phyloP scores from a whole-genome alignment of 768 basidiomycete species.

The Tremella mesenterica region DNA sequence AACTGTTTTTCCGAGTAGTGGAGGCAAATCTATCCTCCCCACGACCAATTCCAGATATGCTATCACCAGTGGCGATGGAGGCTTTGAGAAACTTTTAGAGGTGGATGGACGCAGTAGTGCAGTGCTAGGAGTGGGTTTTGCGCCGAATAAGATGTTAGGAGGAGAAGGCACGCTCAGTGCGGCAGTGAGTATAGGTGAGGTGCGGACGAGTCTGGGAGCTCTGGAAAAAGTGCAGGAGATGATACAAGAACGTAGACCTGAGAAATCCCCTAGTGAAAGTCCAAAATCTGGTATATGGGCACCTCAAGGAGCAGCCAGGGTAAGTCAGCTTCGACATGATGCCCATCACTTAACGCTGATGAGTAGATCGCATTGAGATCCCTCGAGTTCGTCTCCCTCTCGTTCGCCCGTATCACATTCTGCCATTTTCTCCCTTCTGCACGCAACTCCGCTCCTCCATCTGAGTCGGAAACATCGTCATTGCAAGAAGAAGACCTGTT shows the following conservation, averaged over 20 bases:
- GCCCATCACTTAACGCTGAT: neutral
- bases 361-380: constrained; percentile 29
- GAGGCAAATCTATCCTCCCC: neutral
- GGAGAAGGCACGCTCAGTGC: constrained; percentile 31
- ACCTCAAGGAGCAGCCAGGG: constrained; percentile 6
- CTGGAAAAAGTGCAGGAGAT: constrained; percentile 14
- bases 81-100: constrained; percentile 12
- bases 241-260: constrained; percentile 1
- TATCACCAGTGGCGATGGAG: constrained; percentile 1
- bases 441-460: constrained; percentile 12
- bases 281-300: constrained; percentile 14
- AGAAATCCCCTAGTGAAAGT: neutral
- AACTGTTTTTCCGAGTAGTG: neutral
- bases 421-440: constrained; percentile 14
- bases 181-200: constrained; percentile 11
- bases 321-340: no score
- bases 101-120: constrained; percentile 14
- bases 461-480: constrained; percentile 14
- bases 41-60: constrained; percentile 3
- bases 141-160: constrained; percentile 24
- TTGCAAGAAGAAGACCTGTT: constrained; percentile 9
- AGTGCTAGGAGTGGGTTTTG: constrained; percentile 21
- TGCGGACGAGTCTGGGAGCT: constrained; percentile 8
- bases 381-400: constrained; percentile 19
- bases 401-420: constrained; percentile 13